phyloP scores from a whole-genome alignment of 345 rosid species.

The Brassica juncea region DNA sequence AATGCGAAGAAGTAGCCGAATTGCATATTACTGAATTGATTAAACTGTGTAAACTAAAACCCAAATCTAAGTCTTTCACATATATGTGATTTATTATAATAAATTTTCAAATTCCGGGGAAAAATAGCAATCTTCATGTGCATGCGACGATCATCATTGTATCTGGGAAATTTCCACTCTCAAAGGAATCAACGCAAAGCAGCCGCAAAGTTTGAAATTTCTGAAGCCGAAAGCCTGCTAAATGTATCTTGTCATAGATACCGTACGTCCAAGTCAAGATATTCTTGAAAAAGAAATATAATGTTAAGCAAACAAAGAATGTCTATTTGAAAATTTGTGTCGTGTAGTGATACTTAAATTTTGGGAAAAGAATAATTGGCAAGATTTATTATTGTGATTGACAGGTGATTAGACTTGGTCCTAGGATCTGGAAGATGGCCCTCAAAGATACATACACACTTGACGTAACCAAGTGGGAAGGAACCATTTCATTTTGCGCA shows the following conservation, averaged over 20 bases:
- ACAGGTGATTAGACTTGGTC: neutral
- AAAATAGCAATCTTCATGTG: slow-evolving; percentile 28
- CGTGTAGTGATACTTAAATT: neutral
- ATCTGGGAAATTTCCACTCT: slow-evolving; percentile 34
- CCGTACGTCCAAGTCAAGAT: slow-evolving; percentile 24
- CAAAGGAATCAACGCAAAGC: slow-evolving; percentile 35
- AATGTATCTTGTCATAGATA: slow-evolving; percentile 22
- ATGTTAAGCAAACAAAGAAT: neutral
- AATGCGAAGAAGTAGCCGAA: no score
- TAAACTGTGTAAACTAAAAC: no score
- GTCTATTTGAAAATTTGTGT: neutral
- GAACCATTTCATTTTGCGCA: neutral
- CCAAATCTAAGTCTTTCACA: no score
- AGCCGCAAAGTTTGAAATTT: slow-evolving; percentile 37
- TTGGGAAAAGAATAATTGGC: neutral
- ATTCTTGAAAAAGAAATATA: neutral
- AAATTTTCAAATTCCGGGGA: no score
- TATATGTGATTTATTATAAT: no score
- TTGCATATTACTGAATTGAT: no score
- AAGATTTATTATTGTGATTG: neutral
- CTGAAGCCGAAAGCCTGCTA: slow-evolving; percentile 33
- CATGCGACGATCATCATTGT: slow-evolving; percentile 36
- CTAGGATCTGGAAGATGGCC: neutral
- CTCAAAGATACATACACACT: neutral
- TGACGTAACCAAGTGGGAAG: neutral